Evolutionary conservation across 2,329 filamentous ascomycete genomes (phyloP).

Genomic region (Sporothrix humicola): DNA sequence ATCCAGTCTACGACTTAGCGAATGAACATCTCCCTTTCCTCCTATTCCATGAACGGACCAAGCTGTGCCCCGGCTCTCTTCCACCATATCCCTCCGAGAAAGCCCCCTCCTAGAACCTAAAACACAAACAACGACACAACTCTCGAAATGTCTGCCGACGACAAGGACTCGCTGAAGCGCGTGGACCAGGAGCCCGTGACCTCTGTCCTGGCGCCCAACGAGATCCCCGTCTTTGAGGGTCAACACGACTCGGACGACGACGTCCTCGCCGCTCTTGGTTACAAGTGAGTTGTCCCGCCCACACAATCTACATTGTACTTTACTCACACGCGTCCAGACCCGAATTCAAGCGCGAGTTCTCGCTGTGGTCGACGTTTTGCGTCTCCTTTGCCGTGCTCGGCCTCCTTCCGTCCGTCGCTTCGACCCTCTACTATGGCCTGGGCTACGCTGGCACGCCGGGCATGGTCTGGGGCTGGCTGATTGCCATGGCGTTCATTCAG

Average conservation of each 20-base stretch:
- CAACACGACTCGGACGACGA: conserved; percentile 57
- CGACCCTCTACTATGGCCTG: conserved; percentile 73
- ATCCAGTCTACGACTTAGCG: background rate
- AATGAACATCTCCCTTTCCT: background rate
- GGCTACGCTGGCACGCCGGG: conserved; percentile 58
- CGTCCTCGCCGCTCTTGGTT: conserved; percentile 64
- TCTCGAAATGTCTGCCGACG: conserved; percentile 23
- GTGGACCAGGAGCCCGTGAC: conserved; percentile 38
- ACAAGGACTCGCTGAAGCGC: conserved; percentile 27
- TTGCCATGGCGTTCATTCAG: conserved; percentile 74
- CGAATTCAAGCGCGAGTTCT: conserved; percentile 68
- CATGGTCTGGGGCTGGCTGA: conserved; percentile 78
- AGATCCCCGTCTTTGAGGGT: conserved; percentile 35
- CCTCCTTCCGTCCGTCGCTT: conserved; percentile 72
- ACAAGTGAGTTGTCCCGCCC: conserved; percentile 42
- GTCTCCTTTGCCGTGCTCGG: conserved; percentile 76
- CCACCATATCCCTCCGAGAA: background rate
- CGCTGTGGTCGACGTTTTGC: conserved; percentile 74
- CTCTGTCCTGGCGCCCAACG: conserved; percentile 34
- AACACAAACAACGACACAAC: background rate
- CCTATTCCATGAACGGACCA: conserved; percentile 9
- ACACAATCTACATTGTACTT: too few species aligned
- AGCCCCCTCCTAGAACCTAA: background rate
- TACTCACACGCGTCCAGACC: conserved; percentile 43
- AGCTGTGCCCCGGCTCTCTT: background rate